These are phyloP conservation scores for Stachybotrys chlorohalonatus DNA, from an alignment of 2,329 filamentous ascomycete genomes.

Conservation along the genomic window DNA sequence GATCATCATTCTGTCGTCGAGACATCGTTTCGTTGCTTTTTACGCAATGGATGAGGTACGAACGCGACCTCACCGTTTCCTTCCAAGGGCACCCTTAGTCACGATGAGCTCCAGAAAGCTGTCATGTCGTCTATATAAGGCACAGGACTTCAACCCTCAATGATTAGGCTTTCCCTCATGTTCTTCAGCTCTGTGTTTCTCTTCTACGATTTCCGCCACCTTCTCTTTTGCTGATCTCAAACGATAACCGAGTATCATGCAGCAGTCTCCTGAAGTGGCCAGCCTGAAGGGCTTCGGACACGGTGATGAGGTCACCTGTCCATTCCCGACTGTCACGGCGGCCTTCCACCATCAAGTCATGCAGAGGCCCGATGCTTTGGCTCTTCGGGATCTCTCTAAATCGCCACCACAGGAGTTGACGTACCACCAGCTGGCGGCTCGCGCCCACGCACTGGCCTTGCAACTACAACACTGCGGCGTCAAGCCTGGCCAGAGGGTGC, in stretches of 20 bases:
- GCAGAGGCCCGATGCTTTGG: slow-evolving; percentile 24
- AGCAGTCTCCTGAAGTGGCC: slow-evolving; percentile 1
- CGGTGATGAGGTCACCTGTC: slow-evolving; percentile 12
- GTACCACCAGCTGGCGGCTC: slow-evolving; percentile 33
- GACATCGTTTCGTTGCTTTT: no score
- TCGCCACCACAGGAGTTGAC: slow-evolving; percentile 23
- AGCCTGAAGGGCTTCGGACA: slow-evolving; percentile 6
- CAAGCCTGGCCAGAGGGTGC: slow-evolving; percentile 35
- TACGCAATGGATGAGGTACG: no score
- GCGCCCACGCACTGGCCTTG: slow-evolving; percentile 31
- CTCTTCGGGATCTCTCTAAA: slow-evolving; percentile 27
- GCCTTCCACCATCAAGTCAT: slow-evolving; percentile 29
- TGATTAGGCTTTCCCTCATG: background rate
- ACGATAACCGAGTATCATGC: background rate
- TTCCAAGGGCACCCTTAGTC: no score
- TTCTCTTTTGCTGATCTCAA: no score
- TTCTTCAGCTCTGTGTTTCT: background rate
- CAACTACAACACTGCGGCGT: slow-evolving; percentile 29
- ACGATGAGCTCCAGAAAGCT: background rate
- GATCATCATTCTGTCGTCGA: no score
- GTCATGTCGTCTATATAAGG: background rate
- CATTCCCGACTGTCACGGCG: slow-evolving; percentile 28
- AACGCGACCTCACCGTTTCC: no score
- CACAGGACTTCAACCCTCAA: background rate
- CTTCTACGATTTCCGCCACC: background rate